A percentile compares a stretch with the other conserved stretches of the same genome.
Conservation (phyloP, 2,329 filamentous ascomycete genomes). For the Dactylellina sp. region DNA sequence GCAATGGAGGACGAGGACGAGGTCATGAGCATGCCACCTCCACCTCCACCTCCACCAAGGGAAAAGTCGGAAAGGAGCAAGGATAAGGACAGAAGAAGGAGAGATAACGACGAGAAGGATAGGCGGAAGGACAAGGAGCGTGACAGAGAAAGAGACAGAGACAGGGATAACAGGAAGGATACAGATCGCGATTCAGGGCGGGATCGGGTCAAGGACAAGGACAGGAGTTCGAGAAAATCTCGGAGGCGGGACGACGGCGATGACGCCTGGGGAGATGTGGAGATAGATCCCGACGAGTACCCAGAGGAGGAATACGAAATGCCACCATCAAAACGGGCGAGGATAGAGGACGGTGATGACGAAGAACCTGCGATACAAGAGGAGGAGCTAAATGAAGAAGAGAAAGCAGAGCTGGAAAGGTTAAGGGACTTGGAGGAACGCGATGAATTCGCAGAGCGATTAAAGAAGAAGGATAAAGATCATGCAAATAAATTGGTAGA, state of each 20-base stretch:
- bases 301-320: slow-evolving; percentile 72
- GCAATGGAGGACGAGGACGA: slow-evolving; percentile 75
- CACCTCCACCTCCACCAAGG: slow-evolving; percentile 60
- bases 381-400: slow-evolving; percentile 72
- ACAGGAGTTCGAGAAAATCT: slow-evolving; percentile 68
- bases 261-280: slow-evolving; percentile 85
- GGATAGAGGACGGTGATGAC: slow-evolving; percentile 71
- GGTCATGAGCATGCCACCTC: slow-evolving; percentile 60
- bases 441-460: slow-evolving; percentile 81
- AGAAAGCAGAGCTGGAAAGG: slow-evolving; percentile 70
- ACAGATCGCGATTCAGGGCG: slow-evolving; percentile 50
- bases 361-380: slow-evolving; percentile 59
- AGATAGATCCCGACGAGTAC: slow-evolving; percentile 67
- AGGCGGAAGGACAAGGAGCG: slow-evolving; percentile 62
- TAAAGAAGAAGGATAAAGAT: slow-evolving; percentile 77
- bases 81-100: slow-evolving; percentile 63
- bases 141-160: slow-evolving; percentile 58
- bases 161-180: slow-evolving; percentile 44
- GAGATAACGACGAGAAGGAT: slow-evolving; percentile 60
- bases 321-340: slow-evolving; percentile 77
- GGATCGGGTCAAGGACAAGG: slow-evolving; percentile 63
- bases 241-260: slow-evolving; percentile 71
- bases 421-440: slow-evolving; percentile 78
- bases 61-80: slow-evolving; percentile 63
- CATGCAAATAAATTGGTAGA: slow-evolving; percentile 77